These are phyloP conservation scores for Narthecium ossifragum DNA, from an alignment of 106 monocot species.

Conservation along the genomic window DNA sequence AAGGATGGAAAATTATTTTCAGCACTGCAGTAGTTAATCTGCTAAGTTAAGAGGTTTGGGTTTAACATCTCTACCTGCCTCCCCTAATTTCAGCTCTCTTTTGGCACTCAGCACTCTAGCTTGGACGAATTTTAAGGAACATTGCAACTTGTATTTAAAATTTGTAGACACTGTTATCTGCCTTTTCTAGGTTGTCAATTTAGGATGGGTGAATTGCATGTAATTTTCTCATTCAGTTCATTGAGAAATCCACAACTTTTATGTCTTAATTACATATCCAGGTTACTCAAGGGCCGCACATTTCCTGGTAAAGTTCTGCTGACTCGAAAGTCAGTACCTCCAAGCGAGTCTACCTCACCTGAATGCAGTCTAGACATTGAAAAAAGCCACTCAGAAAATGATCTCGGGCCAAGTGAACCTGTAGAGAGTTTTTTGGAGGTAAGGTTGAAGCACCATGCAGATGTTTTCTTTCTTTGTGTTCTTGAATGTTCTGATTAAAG, in stretches of 20 bases:
- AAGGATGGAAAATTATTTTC: too few relatives aligned
- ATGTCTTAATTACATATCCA: slow-evolving; percentile 8
- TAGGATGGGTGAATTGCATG: too few relatives aligned
- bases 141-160: too few relatives aligned
- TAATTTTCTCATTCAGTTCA: not conserved
- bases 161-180: too few relatives aligned
- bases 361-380: slow-evolving; percentile 24
- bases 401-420: slow-evolving; percentile 32
- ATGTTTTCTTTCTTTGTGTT: not conserved
- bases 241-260: not conserved
- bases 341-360: slow-evolving; percentile 33
- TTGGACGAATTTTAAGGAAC: too few relatives aligned
- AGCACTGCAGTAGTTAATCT: too few relatives aligned
- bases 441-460: slow-evolving; percentile 13
- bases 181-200: too few relatives aligned
- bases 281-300: slow-evolving; percentile 85
- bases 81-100: too few relatives aligned
- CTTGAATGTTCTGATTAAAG: too few relatives aligned
- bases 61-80: too few relatives aligned
- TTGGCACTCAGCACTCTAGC: too few relatives aligned
- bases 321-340: slow-evolving; percentile 56
- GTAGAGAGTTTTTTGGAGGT: slow-evolving; percentile 48
- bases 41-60: too few relatives aligned
- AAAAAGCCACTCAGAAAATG: slow-evolving; percentile 39
- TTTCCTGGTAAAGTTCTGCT: slow-evolving; percentile 94